A percentile compares a stretch with the other conserved stretches of the same genome.
These are phyloP conservation scores for Platismatia glauca DNA, from an alignment of 495 filamentous ascomycete species.

Conservation along the genomic window DNA sequence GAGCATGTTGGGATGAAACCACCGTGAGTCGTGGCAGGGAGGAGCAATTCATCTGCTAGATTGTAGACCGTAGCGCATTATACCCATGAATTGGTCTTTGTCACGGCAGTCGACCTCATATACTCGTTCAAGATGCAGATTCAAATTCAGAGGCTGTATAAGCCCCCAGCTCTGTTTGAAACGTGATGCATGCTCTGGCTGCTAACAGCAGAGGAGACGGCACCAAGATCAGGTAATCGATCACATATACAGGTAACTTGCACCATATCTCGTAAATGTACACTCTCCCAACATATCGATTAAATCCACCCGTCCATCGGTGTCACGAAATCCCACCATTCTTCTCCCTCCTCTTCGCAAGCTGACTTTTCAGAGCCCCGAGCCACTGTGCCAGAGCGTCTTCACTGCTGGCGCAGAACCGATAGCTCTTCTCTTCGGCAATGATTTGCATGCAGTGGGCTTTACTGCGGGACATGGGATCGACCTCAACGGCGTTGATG, in stretches of 20 bases:
- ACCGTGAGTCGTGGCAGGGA: neutral
- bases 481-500: conserved; percentile 87
- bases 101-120: neutral
- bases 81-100: neutral
- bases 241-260: too few relatives aligned
- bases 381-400: conserved; percentile 76
- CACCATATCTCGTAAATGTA: too few relatives aligned
- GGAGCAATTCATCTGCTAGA: neutral
- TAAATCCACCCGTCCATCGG: neutral
- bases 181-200: neutral
- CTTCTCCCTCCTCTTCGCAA: conserved; percentile 54
- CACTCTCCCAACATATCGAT: too few relatives aligned
- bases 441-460: conserved; percentile 86
- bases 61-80: neutral
- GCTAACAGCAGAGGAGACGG: neutral
- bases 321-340: neutral
- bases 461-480: conserved; percentile 77
- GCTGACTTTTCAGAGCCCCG: conserved; percentile 80
- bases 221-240: neutral
- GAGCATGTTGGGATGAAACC: conserved; percentile 38
- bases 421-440: conserved; percentile 84
- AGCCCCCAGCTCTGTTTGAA: neutral
- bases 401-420: conserved; percentile 76
- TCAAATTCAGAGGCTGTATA: neutral
- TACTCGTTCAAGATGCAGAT: neutral